Conservation (phyloP, 495 filamentous ascomycete species). For the Poronia punctata region DNA sequence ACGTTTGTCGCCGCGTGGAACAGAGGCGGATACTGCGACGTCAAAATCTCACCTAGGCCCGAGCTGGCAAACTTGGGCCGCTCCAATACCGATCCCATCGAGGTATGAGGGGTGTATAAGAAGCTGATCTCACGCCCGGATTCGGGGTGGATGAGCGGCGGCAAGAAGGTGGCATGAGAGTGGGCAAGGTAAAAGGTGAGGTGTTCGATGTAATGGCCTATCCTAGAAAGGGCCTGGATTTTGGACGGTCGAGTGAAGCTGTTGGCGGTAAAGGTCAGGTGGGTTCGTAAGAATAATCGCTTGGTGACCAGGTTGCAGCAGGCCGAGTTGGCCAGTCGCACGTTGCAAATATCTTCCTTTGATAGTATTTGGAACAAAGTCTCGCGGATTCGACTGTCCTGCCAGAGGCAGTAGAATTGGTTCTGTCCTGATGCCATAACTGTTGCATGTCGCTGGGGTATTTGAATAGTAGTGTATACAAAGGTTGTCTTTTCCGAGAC, state of each 20-base stretch:
- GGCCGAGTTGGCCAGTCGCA: constrained; percentile 43
- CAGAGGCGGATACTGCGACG: constrained; percentile 71
- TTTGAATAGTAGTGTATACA: constrained; percentile 3
- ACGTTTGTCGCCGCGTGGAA: constrained; percentile 84
- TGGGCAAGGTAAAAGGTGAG: constrained; percentile 66
- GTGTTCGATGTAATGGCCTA: constrained; percentile 64
- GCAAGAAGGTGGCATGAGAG: constrained; percentile 62
- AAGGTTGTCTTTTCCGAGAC: constrained; percentile 3
- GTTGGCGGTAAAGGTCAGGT: constrained; percentile 59
- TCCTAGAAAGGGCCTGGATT: constrained; percentile 59
- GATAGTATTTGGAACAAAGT: constrained; percentile 43
- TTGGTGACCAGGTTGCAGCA: constrained; percentile 47
- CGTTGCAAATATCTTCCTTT: constrained; percentile 42
- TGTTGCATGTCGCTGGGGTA: constrained; percentile 34
- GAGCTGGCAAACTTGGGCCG: constrained; percentile 58
- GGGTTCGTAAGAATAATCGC: constrained; percentile 45
- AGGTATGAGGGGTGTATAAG: constrained; percentile 63
- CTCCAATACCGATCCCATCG: constrained; percentile 37
- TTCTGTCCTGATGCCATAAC: constrained; percentile 41
- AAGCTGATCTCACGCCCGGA: constrained; percentile 68
- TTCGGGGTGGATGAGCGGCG: constrained; percentile 62
- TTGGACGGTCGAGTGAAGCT: constrained; percentile 62
- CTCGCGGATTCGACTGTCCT: constrained; percentile 42
- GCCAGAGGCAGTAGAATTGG: constrained; percentile 49
- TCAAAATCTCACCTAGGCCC: constrained; percentile 61